A percentile compares a stretch with the other conserved stretches of the same genome.
phyloP scores from a whole-genome alignment of 1,284 basidiomycete genomes.

The Inonotus hispidus region DNA sequence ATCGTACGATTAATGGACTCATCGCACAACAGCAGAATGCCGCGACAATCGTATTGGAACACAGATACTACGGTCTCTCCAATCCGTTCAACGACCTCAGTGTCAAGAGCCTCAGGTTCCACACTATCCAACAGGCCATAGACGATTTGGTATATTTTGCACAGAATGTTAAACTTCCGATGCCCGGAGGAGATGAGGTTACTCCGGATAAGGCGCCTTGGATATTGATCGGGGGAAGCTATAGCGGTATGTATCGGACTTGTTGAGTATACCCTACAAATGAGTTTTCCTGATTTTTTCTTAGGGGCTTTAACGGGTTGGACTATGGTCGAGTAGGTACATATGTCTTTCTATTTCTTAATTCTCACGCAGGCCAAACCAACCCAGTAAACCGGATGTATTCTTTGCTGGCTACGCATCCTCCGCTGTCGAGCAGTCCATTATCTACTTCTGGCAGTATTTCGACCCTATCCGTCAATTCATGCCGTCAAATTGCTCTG shows the following conservation, averaged over 20 bases:
- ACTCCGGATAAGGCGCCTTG: constrained; percentile 57
- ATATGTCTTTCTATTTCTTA: not conserved
- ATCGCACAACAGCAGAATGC: constrained; percentile 65
- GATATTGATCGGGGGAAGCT: constrained; percentile 69
- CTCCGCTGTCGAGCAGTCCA: constrained; percentile 67
- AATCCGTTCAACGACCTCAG: constrained; percentile 58
- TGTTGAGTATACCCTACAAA: not conserved
- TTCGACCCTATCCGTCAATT: constrained; percentile 63
- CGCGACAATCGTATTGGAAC: constrained; percentile 55
- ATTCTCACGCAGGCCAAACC: constrained; percentile 2
- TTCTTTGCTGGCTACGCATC: constrained; percentile 69
- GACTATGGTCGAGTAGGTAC: constrained; percentile 62
- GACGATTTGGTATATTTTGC: constrained; percentile 70
- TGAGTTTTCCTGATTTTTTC: not conserved
- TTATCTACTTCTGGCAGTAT: constrained; percentile 66
- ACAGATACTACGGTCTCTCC: constrained; percentile 48
- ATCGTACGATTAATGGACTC: constrained; percentile 56
- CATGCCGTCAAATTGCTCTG: constrained; percentile 71
- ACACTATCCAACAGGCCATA: constrained; percentile 67
- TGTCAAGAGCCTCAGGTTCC: constrained; percentile 49
- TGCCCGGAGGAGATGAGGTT: constrained; percentile 56
- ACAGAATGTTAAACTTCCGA: constrained; percentile 57
- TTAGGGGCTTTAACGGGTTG: constrained; percentile 54
- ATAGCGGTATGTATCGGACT: constrained; percentile 39
- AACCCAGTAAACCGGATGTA: constrained; percentile 51